Evolutionary conservation across 225 moss, liverwort and hornwort species (phyloP).

Genomic region (Polytrichum formosum): DNA sequence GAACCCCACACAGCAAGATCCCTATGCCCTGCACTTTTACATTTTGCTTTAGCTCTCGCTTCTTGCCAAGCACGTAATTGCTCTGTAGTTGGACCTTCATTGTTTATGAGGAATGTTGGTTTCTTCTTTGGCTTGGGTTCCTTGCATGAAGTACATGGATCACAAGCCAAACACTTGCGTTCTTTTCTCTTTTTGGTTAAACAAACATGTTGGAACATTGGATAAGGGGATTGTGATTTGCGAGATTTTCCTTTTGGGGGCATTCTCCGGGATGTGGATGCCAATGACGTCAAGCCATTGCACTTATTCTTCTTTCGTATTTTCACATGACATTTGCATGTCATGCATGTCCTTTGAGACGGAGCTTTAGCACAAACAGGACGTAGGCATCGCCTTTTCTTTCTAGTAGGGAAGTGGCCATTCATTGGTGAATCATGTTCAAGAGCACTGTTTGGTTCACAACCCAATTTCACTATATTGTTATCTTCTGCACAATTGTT

Average conservation of each 20-base stretch:
- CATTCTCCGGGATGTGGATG: not conserved
- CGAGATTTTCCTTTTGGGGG: not conserved
- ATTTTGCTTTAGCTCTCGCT: not conserved
- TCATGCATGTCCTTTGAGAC: not conserved
- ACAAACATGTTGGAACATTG: not conserved
- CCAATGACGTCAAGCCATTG: not conserved
- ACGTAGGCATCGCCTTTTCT: too few species aligned
- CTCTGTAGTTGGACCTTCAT: not conserved
- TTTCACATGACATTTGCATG: not conserved
- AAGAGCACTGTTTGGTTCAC: not conserved
- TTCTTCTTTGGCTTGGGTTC: not conserved
- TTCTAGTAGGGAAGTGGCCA: not conserved
- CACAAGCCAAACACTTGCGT: not conserved
- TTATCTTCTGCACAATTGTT: not conserved
- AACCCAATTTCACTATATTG: too few species aligned
- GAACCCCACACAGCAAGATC: not conserved
- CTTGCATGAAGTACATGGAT: constrained; percentile 10
- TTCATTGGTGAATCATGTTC: not conserved
- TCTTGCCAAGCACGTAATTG: not conserved
- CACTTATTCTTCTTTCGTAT: not conserved
- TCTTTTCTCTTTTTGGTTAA: not conserved
- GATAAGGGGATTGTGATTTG: not conserved
- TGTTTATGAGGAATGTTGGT: not conserved
- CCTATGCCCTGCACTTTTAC: not conserved
- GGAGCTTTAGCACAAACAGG: not conserved